phyloP scores from a whole-genome alignment of 371 early-diverging fungal genomes.

The Syncephalastrum racemosum region DNA sequence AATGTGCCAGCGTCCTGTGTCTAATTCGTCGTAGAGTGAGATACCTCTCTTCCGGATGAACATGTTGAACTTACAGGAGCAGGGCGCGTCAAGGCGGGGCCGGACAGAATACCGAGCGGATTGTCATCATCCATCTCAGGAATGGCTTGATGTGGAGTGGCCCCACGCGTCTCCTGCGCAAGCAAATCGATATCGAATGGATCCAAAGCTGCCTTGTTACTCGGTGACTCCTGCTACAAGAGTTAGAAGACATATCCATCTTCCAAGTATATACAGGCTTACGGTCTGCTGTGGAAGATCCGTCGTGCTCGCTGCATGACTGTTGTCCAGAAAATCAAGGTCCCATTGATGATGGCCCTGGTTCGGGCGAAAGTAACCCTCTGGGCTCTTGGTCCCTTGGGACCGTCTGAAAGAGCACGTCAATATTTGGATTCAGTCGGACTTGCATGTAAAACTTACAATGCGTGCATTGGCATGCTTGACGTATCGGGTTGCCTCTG shows the following conservation, averaged over 20 bases:
- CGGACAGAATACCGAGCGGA: conserved; percentile 43
- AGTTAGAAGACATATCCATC: neutral
- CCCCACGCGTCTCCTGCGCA: too few relatives aligned
- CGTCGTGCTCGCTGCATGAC: conserved; percentile 2
- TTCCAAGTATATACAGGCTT: neutral
- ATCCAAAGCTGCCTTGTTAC: conserved; percentile 14
- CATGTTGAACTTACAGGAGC: conserved; percentile 1
- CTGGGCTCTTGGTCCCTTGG: conserved; percentile 22
- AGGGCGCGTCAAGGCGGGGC: conserved; percentile 17
- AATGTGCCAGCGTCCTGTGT: neutral
- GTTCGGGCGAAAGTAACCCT: conserved; percentile 13
- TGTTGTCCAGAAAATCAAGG: conserved; percentile 49
- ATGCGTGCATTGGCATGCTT: conserved; percentile 38
- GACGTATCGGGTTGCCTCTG: conserved; percentile 14
- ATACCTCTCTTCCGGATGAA: neutral
- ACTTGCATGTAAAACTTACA: conserved; percentile 36
- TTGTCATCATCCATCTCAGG: conserved; percentile 34
- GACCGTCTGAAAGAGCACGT: conserved; percentile 11
- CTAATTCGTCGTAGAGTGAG: neutral
- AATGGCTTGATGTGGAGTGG: conserved; percentile 6
- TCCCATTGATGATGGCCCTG: conserved; percentile 45
- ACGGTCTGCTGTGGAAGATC: too few relatives aligned
- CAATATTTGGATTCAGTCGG: neutral
- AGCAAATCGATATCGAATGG: conserved; percentile 37
- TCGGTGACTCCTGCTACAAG: neutral